A percentile compares a stretch with the other conserved stretches of the same genome.
These are phyloP conservation scores for Taphrina pruni DNA, from an alignment of 1,139 yeast species.

Conservation along the genomic window DNA sequence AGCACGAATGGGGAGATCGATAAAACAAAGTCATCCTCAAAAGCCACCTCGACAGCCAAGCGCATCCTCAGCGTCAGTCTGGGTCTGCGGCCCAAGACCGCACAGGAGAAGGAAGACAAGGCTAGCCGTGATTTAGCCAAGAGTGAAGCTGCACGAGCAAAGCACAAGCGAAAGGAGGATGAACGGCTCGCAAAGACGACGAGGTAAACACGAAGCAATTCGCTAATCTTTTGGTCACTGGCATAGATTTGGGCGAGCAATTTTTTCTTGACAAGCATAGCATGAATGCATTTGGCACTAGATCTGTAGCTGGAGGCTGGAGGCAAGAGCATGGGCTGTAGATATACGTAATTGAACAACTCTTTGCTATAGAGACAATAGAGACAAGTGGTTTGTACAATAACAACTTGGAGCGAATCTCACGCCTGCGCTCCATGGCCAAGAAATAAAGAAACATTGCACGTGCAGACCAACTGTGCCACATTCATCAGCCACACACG, in stretches of 20 bases:
- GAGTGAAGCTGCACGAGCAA: slow-evolving; percentile 7
- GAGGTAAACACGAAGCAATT: background rate
- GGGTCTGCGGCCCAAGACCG: slow-evolving; percentile 16
- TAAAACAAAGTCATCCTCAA: background rate
- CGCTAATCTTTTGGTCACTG: background rate
- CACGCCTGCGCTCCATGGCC: too few species aligned
- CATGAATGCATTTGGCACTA: background rate
- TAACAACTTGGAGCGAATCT: too few species aligned
- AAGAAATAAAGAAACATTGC: background rate
- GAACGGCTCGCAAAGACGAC: background rate
- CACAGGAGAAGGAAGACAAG: slow-evolving; percentile 16
- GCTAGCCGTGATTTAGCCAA: slow-evolving; percentile 11
- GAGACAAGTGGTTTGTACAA: background rate
- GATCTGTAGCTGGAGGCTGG: background rate
- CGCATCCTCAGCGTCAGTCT: slow-evolving; percentile 3
- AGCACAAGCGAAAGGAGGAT: slow-evolving; percentile 8
- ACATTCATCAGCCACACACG: slow-evolving; percentile 7
- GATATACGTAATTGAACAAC: background rate
- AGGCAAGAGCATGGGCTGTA: background rate
- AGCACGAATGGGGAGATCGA: background rate
- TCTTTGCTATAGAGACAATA: background rate
- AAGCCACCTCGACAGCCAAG: slow-evolving; percentile 15
- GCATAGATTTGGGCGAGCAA: background rate
- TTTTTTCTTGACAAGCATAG: background rate
- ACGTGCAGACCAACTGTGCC: background rate